These are phyloP conservation scores for Scutellospora calospora DNA, from an alignment of 371 early-diverging fungal genomes.

Conservation along the genomic window DNA sequence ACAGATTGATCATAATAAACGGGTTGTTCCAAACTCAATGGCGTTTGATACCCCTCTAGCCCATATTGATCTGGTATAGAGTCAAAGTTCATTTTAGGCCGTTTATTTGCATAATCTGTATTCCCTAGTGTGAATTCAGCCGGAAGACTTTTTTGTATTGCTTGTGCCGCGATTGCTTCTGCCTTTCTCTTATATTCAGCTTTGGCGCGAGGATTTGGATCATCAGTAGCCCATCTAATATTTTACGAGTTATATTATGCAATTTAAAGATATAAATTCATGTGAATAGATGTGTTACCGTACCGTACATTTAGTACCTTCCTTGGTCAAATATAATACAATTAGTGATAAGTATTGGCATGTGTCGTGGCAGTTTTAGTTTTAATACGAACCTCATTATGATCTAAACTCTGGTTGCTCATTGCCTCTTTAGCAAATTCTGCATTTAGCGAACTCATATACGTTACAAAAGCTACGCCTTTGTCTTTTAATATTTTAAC, in stretches of 20 bases:
- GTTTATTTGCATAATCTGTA: slow-evolving; percentile 21
- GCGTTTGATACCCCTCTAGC: slow-evolving; percentile 19
- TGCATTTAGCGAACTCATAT: slow-evolving; percentile 72
- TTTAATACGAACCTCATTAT: slow-evolving; percentile 55
- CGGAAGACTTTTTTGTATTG: slow-evolving; percentile 71
- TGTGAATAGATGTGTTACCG: background rate
- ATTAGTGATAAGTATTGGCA: slow-evolving; percentile 3
- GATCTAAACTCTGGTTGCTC: slow-evolving; percentile 82
- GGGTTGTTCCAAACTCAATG: background rate
- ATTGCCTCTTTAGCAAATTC: slow-evolving; percentile 94
- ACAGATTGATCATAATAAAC: background rate
- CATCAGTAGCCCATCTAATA: slow-evolving; percentile 82
- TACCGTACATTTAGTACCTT: slow-evolving; percentile 41
- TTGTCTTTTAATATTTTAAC: slow-evolving; percentile 69
- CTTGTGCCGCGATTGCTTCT: slow-evolving; percentile 59
- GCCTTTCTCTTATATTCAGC: slow-evolving; percentile 61
- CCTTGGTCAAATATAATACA: background rate
- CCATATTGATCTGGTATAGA: slow-evolving; percentile 1
- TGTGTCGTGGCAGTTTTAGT: background rate
- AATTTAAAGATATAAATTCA: background rate
- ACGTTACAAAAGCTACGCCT: slow-evolving; percentile 86
- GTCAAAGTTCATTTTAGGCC: slow-evolving; percentile 14
- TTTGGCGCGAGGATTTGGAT: slow-evolving; percentile 75
- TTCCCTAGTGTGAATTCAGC: slow-evolving; percentile 55
- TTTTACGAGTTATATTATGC: background rate